Evolutionary conservation across 108 stramenopile species (phyloP).

Genomic region (Skeletonema tropicum): DNA sequence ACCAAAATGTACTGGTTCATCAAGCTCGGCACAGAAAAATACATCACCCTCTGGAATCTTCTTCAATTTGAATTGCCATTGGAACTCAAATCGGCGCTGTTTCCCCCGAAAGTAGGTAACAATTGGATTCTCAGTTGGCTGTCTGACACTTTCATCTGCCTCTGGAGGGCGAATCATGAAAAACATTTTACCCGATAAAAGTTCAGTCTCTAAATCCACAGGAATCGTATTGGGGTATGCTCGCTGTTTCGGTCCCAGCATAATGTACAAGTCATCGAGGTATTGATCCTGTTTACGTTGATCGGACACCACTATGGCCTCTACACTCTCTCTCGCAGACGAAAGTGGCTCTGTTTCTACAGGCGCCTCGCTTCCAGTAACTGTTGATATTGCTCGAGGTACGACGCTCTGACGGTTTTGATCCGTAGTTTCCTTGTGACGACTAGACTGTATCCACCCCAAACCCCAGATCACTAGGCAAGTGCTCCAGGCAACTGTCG

Average conservation of each 20-base stretch:
- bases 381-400: background rate
- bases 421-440: background rate
- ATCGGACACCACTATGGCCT: background rate
- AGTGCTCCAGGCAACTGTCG: constrained; percentile 69
- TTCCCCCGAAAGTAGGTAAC: constrained; percentile 66
- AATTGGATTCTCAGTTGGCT: constrained; percentile 45
- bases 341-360: background rate
- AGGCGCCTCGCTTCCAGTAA: background rate
- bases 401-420: background rate
- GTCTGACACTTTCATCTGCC: constrained; percentile 51
- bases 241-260: constrained; percentile 50
- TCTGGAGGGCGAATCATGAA: constrained; percentile 88
- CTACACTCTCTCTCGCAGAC: background rate
- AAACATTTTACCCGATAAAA: constrained; percentile 80
- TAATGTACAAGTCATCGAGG: constrained; percentile 47
- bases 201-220: constrained; percentile 68
- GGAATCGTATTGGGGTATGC: constrained; percentile 49
- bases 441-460: constrained; percentile 15
- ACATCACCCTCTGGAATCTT: constrained; percentile 70
- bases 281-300: constrained; percentile 27
- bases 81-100: constrained; percentile 92
- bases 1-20: constrained; percentile 85
- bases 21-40: constrained; percentile 84
- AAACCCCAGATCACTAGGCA: constrained; percentile 53
- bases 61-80: constrained; percentile 88